Evolutionary conservation across 2,329 filamentous ascomycete genomes (phyloP).

Genomic region (Diaporthe vaccinii): DNA sequence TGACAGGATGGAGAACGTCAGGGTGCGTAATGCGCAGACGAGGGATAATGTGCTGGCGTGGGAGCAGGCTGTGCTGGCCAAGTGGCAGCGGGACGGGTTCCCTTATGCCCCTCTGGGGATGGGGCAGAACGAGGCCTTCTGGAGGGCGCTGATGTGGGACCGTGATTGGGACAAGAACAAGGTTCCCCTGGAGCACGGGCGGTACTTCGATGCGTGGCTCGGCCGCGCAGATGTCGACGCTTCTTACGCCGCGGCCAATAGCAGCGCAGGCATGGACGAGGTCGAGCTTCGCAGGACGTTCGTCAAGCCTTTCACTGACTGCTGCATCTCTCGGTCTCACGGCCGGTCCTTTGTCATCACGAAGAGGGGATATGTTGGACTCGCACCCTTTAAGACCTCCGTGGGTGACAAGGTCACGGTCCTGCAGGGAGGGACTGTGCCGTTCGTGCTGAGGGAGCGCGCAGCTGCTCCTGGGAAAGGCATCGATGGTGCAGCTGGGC

Average conservation of each 20-base stretch:
- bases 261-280: background rate
- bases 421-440: constrained; percentile 21
- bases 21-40: constrained; percentile 1
- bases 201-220: constrained; percentile 20
- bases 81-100: constrained; percentile 9
- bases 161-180: background rate
- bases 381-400: background rate
- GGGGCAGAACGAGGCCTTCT: background rate
- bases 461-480: background rate
- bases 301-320: constrained; percentile 25
- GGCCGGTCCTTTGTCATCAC: constrained; percentile 21
- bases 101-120: background rate
- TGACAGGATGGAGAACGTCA: constrained; percentile 20
- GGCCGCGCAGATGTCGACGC: background rate
- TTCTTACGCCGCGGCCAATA: background rate
- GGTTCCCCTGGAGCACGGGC: background rate
- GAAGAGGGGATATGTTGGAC: background rate
- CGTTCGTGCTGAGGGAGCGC: constrained; percentile 12
- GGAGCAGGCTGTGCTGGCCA: background rate
- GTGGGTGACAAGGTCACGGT: constrained; percentile 17
- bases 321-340: constrained; percentile 2
- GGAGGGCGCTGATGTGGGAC: constrained; percentile 27
- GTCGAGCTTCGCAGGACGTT: constrained; percentile 4
- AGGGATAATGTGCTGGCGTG: constrained; percentile 16
- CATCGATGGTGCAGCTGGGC: background rate